These are phyloP conservation scores for Omphalea diandra DNA, from an alignment of 441 rosid genomes.

Conservation along the genomic window DNA sequence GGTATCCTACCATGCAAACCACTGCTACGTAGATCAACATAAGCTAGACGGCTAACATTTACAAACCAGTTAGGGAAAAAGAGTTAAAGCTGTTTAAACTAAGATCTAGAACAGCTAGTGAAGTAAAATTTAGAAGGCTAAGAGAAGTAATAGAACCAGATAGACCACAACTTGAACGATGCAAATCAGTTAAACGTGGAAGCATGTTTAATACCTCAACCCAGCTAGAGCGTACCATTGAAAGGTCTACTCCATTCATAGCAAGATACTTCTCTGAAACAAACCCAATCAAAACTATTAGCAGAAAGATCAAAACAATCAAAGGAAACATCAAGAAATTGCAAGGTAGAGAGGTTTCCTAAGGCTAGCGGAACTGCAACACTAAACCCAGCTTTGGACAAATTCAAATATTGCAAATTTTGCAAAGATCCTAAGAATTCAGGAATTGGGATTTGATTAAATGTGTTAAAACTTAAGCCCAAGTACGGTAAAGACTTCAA, in stretches of 20 bases:
- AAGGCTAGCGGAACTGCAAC: constrained; percentile 31
- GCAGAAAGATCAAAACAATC: constrained; percentile 17
- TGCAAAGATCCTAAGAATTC: constrained; percentile 31
- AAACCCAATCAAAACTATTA: constrained; percentile 36
- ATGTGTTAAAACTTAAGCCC: constrained; percentile 38
- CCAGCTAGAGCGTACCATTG: constrained; percentile 29
- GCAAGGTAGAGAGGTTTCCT: constrained; percentile 38
- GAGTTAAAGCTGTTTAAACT: constrained; percentile 1
- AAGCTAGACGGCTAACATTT: no score
- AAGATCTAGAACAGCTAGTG: constrained; percentile 4
- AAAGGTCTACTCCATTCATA: constrained; percentile 29
- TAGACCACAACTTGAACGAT: no score
- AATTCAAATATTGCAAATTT: constrained; percentile 28
- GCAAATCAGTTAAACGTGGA: constrained; percentile 5
- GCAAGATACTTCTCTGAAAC: constrained; percentile 33
- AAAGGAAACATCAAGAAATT: constrained; percentile 36
- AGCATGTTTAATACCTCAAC: constrained; percentile 15
- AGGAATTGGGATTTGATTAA: constrained; percentile 31
- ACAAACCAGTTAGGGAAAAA: no score
- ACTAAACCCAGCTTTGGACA: constrained; percentile 35
- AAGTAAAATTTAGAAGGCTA: background rate
- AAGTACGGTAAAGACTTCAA: constrained; percentile 31
- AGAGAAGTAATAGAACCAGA: no score
- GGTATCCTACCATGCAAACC: no score
- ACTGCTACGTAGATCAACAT: no score